Conservation (phyloP, 2,329 filamentous ascomycete genomes). For the Pseudogymnoascus sp. region DNA sequence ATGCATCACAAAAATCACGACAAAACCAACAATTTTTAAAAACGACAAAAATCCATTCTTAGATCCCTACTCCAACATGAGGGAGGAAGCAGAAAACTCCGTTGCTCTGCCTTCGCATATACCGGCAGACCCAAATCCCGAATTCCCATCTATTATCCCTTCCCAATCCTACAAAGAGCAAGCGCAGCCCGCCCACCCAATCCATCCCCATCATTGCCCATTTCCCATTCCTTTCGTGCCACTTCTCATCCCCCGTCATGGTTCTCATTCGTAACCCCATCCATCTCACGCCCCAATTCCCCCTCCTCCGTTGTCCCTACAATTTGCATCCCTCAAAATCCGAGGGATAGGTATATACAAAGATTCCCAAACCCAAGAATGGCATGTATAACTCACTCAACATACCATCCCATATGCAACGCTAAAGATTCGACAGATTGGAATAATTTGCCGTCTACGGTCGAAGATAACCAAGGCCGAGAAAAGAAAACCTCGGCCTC, state of each 20-base stretch:
- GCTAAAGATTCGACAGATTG: slow-evolving; percentile 10
- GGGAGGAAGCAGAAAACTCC: slow-evolving; percentile 31
- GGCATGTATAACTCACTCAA: not conserved
- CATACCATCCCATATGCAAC: slow-evolving; percentile 11
- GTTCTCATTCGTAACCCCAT: not conserved
- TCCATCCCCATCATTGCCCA: not conserved
- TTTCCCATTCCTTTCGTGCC: not conserved
- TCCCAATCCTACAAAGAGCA: slow-evolving; percentile 29
- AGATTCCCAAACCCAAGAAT: not conserved
- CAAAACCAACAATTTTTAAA: not conserved
- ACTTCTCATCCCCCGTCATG: not conserved
- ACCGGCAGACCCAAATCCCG: slow-evolving; percentile 19
- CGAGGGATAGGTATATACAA: slow-evolving; percentile 6
- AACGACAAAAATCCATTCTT: not conserved
- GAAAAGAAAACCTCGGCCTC: not conserved
- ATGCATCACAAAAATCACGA: not conserved
- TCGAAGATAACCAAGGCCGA: not conserved
- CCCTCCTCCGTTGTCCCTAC: not conserved
- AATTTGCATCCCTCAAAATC: not conserved
- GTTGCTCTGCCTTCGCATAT: slow-evolving; percentile 25
- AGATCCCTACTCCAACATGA: not conserved
- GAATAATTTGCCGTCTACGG: slow-evolving; percentile 1
- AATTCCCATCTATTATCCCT: slow-evolving; percentile 21
- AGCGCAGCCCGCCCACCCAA: slow-evolving; percentile 26
- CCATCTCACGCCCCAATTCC: not conserved